phyloP scores from a whole-genome alignment of 495 filamentous ascomycete species.

The Chaetomidium leptoderma region DNA sequence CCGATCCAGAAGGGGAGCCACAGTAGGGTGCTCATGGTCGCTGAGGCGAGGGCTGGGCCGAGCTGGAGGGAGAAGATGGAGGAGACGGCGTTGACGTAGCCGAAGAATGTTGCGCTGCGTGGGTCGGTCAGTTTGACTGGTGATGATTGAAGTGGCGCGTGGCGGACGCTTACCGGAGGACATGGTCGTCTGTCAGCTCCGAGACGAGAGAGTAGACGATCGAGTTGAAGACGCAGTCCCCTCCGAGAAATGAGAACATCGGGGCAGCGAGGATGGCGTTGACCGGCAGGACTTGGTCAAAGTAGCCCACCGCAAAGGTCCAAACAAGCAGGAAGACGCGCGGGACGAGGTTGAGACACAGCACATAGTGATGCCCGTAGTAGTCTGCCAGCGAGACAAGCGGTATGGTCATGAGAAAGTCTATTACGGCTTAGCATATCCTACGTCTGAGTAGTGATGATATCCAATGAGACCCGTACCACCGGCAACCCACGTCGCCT shows the following conservation, averaged over 20 bases:
- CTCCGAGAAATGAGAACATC: constrained; percentile 39
- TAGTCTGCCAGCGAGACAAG: constrained; percentile 39
- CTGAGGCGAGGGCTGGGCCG: constrained; percentile 42
- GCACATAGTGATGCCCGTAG: constrained; percentile 34
- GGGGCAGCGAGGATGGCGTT: constrained; percentile 36
- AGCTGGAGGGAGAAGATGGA: constrained; percentile 39
- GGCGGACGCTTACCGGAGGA: constrained; percentile 32
- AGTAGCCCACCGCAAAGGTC: constrained; percentile 39
- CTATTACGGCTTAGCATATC: constrained; percentile 22
- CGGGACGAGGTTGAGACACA: constrained; percentile 40
- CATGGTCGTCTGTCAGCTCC: constrained; percentile 36
- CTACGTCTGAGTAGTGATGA: not conserved
- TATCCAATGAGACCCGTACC: constrained; percentile 26
- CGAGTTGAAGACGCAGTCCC: constrained; percentile 47
- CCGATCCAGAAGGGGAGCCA: constrained; percentile 43
- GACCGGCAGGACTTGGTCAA: constrained; percentile 36
- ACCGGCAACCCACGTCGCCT: constrained; percentile 44
- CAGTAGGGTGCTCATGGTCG: constrained; percentile 37
- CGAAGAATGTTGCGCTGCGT: constrained; percentile 44
- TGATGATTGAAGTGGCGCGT: not conserved
- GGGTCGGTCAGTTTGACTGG: not conserved
- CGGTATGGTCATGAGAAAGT: constrained; percentile 46
- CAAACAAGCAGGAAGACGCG: constrained; percentile 40
- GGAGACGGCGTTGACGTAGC: constrained; percentile 40
- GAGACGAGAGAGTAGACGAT: constrained; percentile 43